Evolutionary conservation across 768 basidiomycete genomes (phyloP).

Genomic region (Phanerochaete carnosa): DNA sequence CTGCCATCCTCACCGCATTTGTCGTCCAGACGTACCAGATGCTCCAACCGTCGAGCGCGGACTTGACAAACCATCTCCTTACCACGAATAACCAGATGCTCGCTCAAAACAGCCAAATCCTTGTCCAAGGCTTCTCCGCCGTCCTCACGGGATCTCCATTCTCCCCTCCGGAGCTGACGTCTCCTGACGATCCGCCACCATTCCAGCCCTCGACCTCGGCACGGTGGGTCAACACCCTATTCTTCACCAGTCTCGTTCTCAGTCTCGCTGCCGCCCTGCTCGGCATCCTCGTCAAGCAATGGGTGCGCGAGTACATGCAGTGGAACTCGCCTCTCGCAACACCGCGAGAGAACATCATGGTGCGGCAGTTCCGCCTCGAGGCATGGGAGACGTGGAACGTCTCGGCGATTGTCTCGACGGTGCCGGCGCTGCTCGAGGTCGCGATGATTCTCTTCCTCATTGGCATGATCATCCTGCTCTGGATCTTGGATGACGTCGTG

Average conservation of each 20-base stretch:
- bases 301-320: too few relatives aligned
- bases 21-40: too few relatives aligned
- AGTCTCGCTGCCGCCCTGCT: slow-evolving; percentile 1
- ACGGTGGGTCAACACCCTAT: slow-evolving; percentile 2
- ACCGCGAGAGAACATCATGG: too few relatives aligned
- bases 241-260: background rate
- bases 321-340: too few relatives aligned
- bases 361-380: too few relatives aligned
- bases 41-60: too few relatives aligned
- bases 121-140: background rate
- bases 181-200: too few relatives aligned
- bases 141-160: background rate
- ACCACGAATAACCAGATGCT: too few relatives aligned
- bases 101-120: background rate
- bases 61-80: too few relatives aligned
- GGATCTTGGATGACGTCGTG: slow-evolving; percentile 1
- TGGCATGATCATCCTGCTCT: background rate
- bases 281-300: too few relatives aligned
- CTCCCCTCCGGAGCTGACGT: too few relatives aligned
- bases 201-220: background rate
- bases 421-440: slow-evolving; percentile 1
- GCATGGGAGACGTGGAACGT: background rate
- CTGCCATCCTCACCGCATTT: too few relatives aligned
- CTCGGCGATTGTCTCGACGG: background rate
- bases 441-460: slow-evolving; percentile 1